phyloP scores from a whole-genome alignment of 495 filamentous ascomycete genomes.

The Annulohypoxylon maeteangense region DNA sequence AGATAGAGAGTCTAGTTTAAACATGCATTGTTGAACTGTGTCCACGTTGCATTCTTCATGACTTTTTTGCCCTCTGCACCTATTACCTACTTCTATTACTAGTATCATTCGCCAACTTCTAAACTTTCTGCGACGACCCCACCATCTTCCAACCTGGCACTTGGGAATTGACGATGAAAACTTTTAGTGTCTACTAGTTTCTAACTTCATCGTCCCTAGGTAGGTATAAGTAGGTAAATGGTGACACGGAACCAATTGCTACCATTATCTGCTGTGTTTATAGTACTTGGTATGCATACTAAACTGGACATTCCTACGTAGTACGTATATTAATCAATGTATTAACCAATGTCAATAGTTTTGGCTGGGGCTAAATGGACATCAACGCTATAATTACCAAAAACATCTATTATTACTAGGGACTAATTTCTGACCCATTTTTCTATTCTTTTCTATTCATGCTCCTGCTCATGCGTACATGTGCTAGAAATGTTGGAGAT shows the following conservation, averaged over 20 bases:
- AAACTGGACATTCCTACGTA: slow-evolving; percentile 5
- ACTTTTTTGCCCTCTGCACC: slow-evolving; percentile 1
- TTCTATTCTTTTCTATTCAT: slow-evolving; percentile 3
- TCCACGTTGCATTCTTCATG: slow-evolving; percentile 39
- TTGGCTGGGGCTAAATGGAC: slow-evolving; percentile 40
- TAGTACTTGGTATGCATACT: background rate
- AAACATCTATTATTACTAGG: slow-evolving; percentile 31
- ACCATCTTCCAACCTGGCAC: slow-evolving; percentile 35
- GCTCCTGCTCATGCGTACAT: background rate
- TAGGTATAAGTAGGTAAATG: background rate
- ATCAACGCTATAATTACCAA: slow-evolving; percentile 37
- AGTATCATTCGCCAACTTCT: slow-evolving; percentile 31
- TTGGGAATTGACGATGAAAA: slow-evolving; percentile 11
- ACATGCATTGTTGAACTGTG: slow-evolving; percentile 32
- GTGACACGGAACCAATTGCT: background rate
- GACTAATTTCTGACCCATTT: slow-evolving; percentile 31
- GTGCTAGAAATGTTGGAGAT: slow-evolving; percentile 25
- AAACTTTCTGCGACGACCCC: slow-evolving; percentile 31
- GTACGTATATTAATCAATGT: too few relatives aligned
- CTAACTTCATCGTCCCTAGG: background rate
- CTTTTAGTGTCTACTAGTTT: background rate
- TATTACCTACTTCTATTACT: background rate
- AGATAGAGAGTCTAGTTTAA: slow-evolving; percentile 32
- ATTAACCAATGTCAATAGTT: slow-evolving; percentile 33
- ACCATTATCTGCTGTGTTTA: background rate